These are phyloP conservation scores for Tricholoma sp. DNA, from an alignment of 768 basidiomycete species.

Conservation along the genomic window DNA sequence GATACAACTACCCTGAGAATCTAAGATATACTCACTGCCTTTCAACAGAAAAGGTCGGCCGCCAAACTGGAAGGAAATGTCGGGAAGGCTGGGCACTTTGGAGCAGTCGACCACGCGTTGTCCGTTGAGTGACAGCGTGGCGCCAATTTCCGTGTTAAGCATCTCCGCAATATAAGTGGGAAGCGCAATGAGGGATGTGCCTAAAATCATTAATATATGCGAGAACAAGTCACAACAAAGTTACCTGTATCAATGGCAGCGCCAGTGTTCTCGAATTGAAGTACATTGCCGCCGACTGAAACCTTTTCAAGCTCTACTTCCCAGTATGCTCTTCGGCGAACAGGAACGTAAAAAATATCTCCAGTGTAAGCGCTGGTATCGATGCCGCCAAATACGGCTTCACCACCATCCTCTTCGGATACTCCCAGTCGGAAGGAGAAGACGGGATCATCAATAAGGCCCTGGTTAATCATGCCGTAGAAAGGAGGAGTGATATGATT, in stretches of 20 bases:
- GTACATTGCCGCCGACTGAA: conserved; percentile 75
- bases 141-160: conserved; percentile 94
- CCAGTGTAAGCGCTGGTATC: conserved; percentile 75
- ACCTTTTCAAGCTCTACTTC: conserved; percentile 93
- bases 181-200: conserved; percentile 90
- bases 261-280: conserved; percentile 92
- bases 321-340: conserved; percentile 97
- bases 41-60: conserved; percentile 76
- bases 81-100: conserved; percentile 79
- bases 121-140: conserved; percentile 91
- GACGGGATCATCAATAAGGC: conserved; percentile 76
- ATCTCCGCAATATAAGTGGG: conserved; percentile 96
- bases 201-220: conserved; percentile 54
- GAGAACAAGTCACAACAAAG: conserved; percentile 1
- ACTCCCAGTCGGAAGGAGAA: conserved; percentile 93
- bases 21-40: conserved; percentile 83
- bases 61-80: conserved; percentile 74
- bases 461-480: conserved; percentile 85
- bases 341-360: conserved; percentile 78
- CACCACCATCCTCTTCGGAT: conserved; percentile 85
- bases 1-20: conserved; percentile 90
- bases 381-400: conserved; percentile 88
- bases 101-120: conserved; percentile 90
- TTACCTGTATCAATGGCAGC: conserved; percentile 87
- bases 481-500: conserved; percentile 92